A percentile compares a stretch with the other conserved stretches of the same genome.
Evolutionary conservation across 2,329 filamentous ascomycete species (phyloP).

Genomic region (Sporothrix globosa): DNA sequence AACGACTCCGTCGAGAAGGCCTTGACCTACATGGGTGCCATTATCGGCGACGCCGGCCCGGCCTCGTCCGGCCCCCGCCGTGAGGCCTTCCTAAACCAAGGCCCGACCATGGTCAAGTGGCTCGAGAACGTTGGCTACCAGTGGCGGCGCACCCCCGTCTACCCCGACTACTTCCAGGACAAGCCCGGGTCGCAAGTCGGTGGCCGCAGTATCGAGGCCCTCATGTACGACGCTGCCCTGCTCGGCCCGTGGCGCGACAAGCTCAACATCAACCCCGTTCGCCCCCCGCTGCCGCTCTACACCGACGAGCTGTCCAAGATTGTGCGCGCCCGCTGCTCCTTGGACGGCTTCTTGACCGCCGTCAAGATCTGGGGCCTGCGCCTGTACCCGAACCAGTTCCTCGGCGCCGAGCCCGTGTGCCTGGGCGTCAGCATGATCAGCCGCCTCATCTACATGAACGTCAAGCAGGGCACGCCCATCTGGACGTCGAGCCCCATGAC

Average conservation of each 20-base stretch:
- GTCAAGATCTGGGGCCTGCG: conserved; percentile 32
- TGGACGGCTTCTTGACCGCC: conserved; percentile 30
- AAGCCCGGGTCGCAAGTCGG: conserved; percentile 36
- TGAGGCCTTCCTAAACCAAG: conserved; percentile 42
- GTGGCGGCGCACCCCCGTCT: conserved; percentile 38
- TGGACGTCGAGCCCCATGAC: conserved; percentile 35
- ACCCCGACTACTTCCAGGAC: conserved; percentile 44
- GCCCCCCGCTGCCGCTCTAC: conserved; percentile 33
- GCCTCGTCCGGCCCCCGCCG: conserved; percentile 40
- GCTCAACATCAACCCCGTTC: conserved; percentile 33
- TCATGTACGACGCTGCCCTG: conserved; percentile 39
- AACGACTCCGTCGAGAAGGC: conserved; percentile 40
- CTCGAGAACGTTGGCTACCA: conserved; percentile 40
- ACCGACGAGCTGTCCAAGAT: conserved; percentile 34
- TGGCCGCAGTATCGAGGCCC: conserved; percentile 41
- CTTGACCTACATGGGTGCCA: conserved; percentile 40
- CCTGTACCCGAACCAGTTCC: conserved; percentile 27
- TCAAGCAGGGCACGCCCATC: conserved; percentile 28
- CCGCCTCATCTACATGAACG: conserved; percentile 38
- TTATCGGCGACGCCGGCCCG: conserved; percentile 41
- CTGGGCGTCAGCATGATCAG: conserved; percentile 39
- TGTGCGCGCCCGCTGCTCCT: conserved; percentile 30
- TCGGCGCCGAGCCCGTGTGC: conserved; percentile 35
- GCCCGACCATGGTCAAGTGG: conserved; percentile 42
- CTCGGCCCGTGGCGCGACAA: conserved; percentile 39